phyloP scores from a whole-genome alignment of 2,329 filamentous ascomycete species.

The Sphaceloma murrayae region DNA sequence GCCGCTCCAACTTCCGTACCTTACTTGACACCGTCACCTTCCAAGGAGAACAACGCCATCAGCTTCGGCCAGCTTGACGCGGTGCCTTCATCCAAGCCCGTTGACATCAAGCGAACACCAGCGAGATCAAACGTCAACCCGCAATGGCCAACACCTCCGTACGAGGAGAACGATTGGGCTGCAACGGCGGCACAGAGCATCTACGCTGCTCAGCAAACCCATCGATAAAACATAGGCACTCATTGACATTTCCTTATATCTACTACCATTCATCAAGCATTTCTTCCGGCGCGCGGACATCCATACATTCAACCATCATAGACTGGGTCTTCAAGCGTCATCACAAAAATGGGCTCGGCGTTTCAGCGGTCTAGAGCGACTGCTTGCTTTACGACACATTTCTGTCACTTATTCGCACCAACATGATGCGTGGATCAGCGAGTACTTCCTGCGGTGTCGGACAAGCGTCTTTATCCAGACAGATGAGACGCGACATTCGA shows the following conservation, averaged over 20 bases:
- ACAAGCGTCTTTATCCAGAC: too few species aligned
- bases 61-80: slow-evolving; percentile 60
- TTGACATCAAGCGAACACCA: slow-evolving; percentile 56
- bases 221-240: slow-evolving; percentile 26
- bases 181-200: slow-evolving; percentile 73
- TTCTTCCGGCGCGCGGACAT: slow-evolving; percentile 7
- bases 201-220: slow-evolving; percentile 56
- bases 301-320: slow-evolving; percentile 15
- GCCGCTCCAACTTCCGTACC: slow-evolving; percentile 43
- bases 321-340: slow-evolving; percentile 12
- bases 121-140: slow-evolving; percentile 42
- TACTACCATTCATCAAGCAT: slow-evolving; percentile 9
- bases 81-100: slow-evolving; percentile 56
- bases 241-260: slow-evolving; percentile 37
- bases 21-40: slow-evolving; percentile 67
- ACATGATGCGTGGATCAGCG: too few species aligned
- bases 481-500: slow-evolving; percentile 8
- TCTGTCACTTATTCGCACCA: not conserved
- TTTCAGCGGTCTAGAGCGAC: slow-evolving; percentile 5
- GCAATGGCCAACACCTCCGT: slow-evolving; percentile 93
- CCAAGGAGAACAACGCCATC: slow-evolving; percentile 69
- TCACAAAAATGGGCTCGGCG: slow-evolving; percentile 10
- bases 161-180: slow-evolving; percentile 89
- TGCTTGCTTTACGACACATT: not conserved
- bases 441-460: too few species aligned